Base-by-base conservation (phyloP, 2,329 filamentous ascomycete genomes). In the Ophiostoma perfectum region DNA sequence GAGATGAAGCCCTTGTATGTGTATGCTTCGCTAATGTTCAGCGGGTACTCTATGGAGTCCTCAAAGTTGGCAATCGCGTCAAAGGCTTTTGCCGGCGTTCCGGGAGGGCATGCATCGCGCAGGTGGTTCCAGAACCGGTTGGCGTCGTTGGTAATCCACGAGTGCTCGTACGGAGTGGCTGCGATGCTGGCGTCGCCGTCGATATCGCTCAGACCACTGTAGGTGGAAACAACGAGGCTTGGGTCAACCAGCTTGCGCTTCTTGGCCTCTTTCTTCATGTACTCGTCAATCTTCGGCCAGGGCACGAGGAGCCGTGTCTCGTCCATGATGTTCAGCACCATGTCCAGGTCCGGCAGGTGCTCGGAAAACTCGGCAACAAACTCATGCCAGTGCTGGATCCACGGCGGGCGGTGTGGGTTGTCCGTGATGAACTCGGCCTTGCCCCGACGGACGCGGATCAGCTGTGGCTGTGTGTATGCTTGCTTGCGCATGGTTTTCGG, bases 291-390 rank as follows among this genome's bases (percentile, higher is more conserved):
- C 16, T 82, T 79, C 66, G 88, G 81, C 77, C 81, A 86, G 8
- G 86, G 82, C 6, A 88, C 84, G 41, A 88, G 77, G 16, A 90
- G 76, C 18, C 87, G 81, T 39, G 87, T 82, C 74, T 89, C 85
- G 74, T 89, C 86, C 77, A 87, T 81, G 66, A 82, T 79, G 73
- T 90, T 89, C 77, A 89, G 84, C 12, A 86, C 83, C 78, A 89
- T 87, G 74, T 89, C 86, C 74, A 90, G 82, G 71, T 90, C 86
- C 6, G 87, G 87, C 38, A 90, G 75, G 68, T 82, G 77, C 27
- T 79, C 73, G 42, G 83, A 81, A 49, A 87, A 83, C 69, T 83
- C 82, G 5, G 74, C 72, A 38, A 88, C 80, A 14, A 86, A 77
- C 5, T 75, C 73, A 1, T 79, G 78, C 83, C 82, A 84, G 38